These are phyloP conservation scores for Myxozyma nipponensis DNA, from an alignment of 805 yeast species.

Conservation along the genomic window DNA sequence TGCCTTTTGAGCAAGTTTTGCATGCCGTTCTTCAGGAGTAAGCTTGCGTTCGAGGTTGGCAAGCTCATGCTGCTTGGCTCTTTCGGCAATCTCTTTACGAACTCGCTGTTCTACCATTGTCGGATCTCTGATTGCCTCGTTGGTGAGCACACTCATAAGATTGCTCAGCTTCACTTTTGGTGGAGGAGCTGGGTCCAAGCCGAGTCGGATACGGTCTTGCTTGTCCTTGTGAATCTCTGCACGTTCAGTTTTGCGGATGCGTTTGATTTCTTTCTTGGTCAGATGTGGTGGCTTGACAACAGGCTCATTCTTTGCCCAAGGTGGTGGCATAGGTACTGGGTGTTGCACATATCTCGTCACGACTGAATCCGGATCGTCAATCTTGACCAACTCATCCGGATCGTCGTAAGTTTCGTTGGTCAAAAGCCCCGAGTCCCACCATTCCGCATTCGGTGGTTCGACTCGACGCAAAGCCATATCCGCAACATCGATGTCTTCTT, in stretches of 20 bases:
- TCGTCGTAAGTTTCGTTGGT: slow-evolving; percentile 38
- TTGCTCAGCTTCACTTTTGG: slow-evolving; percentile 84
- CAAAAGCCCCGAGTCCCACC: slow-evolving; percentile 81
- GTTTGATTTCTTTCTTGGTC: slow-evolving; percentile 72
- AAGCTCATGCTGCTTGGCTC: slow-evolving; percentile 55
- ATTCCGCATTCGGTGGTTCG: slow-evolving; percentile 65
- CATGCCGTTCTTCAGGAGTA: slow-evolving; percentile 53
- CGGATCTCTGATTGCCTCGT: slow-evolving; percentile 84
- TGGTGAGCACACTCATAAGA: slow-evolving; percentile 79
- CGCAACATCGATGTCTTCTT: slow-evolving; percentile 51
- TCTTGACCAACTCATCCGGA: slow-evolving; percentile 27
- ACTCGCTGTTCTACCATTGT: slow-evolving; percentile 78
- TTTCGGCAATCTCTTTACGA: slow-evolving; percentile 58
- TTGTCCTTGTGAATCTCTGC: slow-evolving; percentile 58
- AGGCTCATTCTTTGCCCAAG: slow-evolving; percentile 50
- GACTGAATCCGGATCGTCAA: slow-evolving; percentile 43
- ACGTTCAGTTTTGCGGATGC: slow-evolving; percentile 68
- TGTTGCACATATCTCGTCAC: slow-evolving; percentile 75
- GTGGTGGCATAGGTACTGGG: slow-evolving; percentile 63
- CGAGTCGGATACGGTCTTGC: slow-evolving; percentile 74
- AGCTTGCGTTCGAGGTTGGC: slow-evolving; percentile 61
- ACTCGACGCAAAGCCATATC: slow-evolving; percentile 49
- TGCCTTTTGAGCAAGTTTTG: slow-evolving; percentile 46
- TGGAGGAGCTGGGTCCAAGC: slow-evolving; percentile 81
- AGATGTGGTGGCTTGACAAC: slow-evolving; percentile 50